A percentile compares a stretch with the other conserved stretches of the same genome.
These are phyloP conservation scores for Erythrobasidium hasegawianum DNA, from an alignment of 1,284 basidiomycete genomes.

Conservation along the genomic window DNA sequence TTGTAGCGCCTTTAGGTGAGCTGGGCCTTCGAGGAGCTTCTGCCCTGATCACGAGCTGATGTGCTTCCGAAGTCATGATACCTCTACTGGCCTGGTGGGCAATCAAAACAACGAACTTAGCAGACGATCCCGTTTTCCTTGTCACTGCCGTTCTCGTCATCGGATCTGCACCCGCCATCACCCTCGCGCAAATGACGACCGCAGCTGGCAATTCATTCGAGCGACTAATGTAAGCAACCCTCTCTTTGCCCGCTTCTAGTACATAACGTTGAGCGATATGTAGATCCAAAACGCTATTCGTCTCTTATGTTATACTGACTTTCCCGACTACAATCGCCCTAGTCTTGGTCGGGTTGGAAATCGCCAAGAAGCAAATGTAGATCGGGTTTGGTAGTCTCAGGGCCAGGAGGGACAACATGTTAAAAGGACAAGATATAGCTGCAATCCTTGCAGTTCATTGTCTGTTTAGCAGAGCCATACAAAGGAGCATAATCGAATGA, in stretches of 20 bases:
- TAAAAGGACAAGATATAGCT: no score
- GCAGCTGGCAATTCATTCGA: slow-evolving; percentile 36
- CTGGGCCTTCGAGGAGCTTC: no score
- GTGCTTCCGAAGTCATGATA: slow-evolving; percentile 50
- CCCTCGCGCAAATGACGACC: slow-evolving; percentile 42
- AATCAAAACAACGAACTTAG: slow-evolving; percentile 39
- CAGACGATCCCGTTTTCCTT: slow-evolving; percentile 44
- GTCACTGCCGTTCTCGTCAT: slow-evolving; percentile 44
- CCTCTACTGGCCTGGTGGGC: slow-evolving; percentile 47
- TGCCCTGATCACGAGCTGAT: no score
- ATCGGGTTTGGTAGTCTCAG: no score
- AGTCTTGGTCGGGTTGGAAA: slow-evolving; percentile 24
- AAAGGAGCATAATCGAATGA: no score
- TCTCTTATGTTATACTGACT: slow-evolving; percentile 46
- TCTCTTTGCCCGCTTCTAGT: no score
- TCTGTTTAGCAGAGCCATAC: no score
- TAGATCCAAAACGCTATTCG: slow-evolving; percentile 43
- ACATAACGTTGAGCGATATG: no score
- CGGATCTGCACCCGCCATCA: slow-evolving; percentile 43
- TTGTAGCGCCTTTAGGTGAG: slow-evolving; percentile 33
- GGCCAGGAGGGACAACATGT: no score
- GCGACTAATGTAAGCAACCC: slow-evolving; percentile 34
- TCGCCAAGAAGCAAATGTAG: slow-evolving; percentile 17
- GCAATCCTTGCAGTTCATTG: no score
- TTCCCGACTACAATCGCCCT: slow-evolving; percentile 29